Evolutionary conservation across 352 stramenopile genomes (phyloP), one percentile per base, ranked within the genome.

Genomic region (Pythium oligandrum): DNA sequence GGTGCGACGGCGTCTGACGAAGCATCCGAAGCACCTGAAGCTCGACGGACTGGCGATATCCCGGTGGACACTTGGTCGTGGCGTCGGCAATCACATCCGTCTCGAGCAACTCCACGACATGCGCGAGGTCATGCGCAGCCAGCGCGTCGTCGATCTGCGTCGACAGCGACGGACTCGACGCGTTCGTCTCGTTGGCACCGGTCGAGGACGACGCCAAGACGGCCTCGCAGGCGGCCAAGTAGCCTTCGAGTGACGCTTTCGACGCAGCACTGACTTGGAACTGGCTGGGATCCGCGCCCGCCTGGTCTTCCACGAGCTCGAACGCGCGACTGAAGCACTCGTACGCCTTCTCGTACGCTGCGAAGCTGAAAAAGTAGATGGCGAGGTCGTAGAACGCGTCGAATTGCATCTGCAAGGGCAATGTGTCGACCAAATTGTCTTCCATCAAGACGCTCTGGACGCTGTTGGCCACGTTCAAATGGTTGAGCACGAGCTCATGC

Each of bases 331-430:
- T 84, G 47, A 91, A 89, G 59, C 74, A 89, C 51, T 77, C 77
- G 51, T 88, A 88, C 4, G 81, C 81, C 44, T 86, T 87, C 45
- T 88, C 78, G 43, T 82, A 89, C 2, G 72, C 72, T 35, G 71
- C 77, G 46, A 91, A 88, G 64, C 66, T 86, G 63, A 91, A 91
- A 51, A 85, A 91, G 40, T 89, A 91, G 33, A 80, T 48, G 0
- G 73, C 78, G 1, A 91, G 62, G 51, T 91, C 81, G 50, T 73
- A 79, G 58, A 76, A 87, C 7, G 79, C 77, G 8, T 88, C 74
- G 43, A 86, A 57, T 47, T 86, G 78, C 2, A 64, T 66, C 48
- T 79, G 70, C 10, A 55, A 38, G 6, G 66, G 39, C 1, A 90
- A 61, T 37, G 63, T 58, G 17, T 76, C 63, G 17, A 39, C 40